Conservation (phyloP, 139 green algal species). For the Nannochloris sp. region DNA sequence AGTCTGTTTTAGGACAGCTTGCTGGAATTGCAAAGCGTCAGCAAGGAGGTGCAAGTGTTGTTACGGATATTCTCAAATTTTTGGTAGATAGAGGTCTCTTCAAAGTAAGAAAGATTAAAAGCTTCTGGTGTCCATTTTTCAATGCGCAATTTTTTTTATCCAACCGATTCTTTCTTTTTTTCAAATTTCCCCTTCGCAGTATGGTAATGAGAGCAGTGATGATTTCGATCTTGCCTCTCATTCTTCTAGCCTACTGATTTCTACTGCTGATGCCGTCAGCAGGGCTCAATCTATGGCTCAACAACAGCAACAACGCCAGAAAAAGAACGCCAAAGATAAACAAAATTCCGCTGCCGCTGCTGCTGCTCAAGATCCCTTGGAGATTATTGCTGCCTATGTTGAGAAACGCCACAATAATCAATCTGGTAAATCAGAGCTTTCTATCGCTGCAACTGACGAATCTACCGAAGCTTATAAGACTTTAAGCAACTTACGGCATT, state of each 20-base stretch:
- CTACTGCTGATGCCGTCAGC: not conserved
- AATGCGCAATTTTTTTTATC: not conserved
- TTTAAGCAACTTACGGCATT: not conserved
- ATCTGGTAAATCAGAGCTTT: no score
- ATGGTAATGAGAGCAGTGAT: not conserved
- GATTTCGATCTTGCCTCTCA: not conserved
- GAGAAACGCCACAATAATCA: no score
- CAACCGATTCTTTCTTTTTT: not conserved
- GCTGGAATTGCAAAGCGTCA: slow-evolving; percentile 2
- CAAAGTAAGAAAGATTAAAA: not conserved
- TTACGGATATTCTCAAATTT: not conserved
- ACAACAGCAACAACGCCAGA: not conserved
- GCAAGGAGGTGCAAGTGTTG: not conserved
- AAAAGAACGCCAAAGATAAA: slow-evolving; percentile 2
- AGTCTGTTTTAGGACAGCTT: slow-evolving; percentile 14
- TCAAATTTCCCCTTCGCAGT: not conserved
- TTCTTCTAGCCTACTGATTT: not conserved
- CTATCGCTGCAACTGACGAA: not conserved
- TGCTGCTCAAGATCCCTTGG: no score
- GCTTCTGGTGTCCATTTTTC: not conserved
- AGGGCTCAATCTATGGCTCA: not conserved
- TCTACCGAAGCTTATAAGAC: not conserved
- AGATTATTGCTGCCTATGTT: no score
- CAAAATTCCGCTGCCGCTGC: not conserved
- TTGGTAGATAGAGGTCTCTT: not conserved